phyloP scores from a whole-genome alignment of 768 basidiomycete species.

The Suillus placidus region DNA sequence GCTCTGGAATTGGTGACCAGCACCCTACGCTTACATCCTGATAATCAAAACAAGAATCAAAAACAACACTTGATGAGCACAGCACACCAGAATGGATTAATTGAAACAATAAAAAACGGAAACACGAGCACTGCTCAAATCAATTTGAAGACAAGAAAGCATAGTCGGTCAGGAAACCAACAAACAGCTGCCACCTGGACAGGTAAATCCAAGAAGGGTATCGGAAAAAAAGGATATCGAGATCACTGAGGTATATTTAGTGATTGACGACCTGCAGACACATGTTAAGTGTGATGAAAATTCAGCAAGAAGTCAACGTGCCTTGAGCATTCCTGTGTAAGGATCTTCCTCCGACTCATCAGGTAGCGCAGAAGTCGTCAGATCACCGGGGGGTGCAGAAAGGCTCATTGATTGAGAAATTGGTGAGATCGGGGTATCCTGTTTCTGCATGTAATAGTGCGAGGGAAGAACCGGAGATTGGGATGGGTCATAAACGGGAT shows the following conservation, averaged over 20 bases:
- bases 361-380: conserved; percentile 2
- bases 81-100: conserved; percentile 18
- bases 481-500: conserved; percentile 27
- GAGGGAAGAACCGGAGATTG: conserved; percentile 25
- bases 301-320: conserved; percentile 5
- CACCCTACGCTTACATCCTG: background rate
- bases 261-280: background rate
- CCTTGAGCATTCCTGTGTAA: conserved; percentile 13
- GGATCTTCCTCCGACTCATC: conserved; percentile 11
- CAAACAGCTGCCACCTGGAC: background rate
- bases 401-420: conserved; percentile 4
- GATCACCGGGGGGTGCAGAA: background rate
- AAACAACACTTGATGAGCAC: conserved; percentile 19
- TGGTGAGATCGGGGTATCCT: conserved; percentile 11
- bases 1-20: conserved; percentile 7
- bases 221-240: background rate
- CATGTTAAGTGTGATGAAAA: conserved; percentile 2
- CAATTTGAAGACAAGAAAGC: conserved; percentile 14
- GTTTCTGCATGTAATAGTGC: conserved; percentile 15
- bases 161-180: conserved; percentile 1
- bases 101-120: conserved; percentile 4
- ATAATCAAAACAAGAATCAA: background rate
- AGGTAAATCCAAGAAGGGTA: conserved; percentile 2
- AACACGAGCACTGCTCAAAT: conserved; percentile 20
- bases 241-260: conserved; percentile 3